Percentiles rank a stretch among this genome's conserved stretches.
phyloP scores from a whole-genome alignment of 305 asterid species.

The Fraxinus latifolia region DNA sequence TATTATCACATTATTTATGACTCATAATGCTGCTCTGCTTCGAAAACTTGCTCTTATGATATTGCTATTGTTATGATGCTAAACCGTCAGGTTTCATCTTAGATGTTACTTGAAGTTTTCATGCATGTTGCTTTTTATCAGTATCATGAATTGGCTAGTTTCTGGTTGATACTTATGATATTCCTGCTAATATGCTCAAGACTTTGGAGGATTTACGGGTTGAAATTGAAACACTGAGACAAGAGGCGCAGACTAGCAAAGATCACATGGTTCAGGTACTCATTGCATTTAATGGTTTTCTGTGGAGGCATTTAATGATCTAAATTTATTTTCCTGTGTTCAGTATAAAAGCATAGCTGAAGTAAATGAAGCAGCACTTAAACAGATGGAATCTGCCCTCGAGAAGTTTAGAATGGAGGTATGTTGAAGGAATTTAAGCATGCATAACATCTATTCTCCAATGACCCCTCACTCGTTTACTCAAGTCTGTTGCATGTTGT shows the following conservation, averaged over 20 bases:
- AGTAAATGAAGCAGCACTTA: constrained; percentile 79
- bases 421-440: not conserved
- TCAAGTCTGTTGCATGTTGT: constrained; percentile 2
- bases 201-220: constrained; percentile 36
- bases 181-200: constrained; percentile 28
- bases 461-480: constrained; percentile 3
- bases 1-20: not conserved
- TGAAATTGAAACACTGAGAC: constrained; percentile 62
- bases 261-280: constrained; percentile 84
- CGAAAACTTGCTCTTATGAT: not conserved
- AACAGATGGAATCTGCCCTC: constrained; percentile 59
- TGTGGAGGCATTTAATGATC: constrained; percentile 20
- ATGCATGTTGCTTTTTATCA: not conserved
- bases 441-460: not conserved
- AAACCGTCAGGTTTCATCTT: not conserved
- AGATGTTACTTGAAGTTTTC: not conserved
- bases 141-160: constrained; percentile 13
- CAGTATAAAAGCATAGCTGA: constrained; percentile 87
- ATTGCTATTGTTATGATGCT: not conserved
- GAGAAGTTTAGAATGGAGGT: constrained; percentile 73
- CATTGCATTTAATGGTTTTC: not conserved
- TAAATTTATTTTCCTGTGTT: constrained; percentile 27
- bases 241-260: constrained; percentile 62
- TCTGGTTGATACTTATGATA: constrained; percentile 16
- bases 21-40: not conserved